Percentiles rank a stretch among this genome's conserved stretches.
Evolutionary conservation across 345 rosid genomes (phyloP).

Genomic region (Hibiscus trionum): DNA sequence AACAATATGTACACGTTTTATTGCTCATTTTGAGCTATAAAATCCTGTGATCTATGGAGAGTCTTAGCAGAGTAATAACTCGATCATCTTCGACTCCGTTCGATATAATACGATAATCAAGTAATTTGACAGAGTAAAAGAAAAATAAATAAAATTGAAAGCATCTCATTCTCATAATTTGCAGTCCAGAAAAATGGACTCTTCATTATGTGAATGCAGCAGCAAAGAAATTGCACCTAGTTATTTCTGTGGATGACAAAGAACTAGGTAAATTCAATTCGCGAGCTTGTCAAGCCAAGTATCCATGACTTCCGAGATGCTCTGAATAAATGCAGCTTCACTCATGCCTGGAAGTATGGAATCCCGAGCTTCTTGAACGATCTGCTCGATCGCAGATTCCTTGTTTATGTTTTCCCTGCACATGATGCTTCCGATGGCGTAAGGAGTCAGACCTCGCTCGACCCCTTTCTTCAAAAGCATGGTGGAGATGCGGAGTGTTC

Average conservation of each 20-base stretch:
- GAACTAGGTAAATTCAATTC: constrained; percentile 19
- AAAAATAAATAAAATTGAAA: not conserved
- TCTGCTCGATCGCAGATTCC: constrained; percentile 69
- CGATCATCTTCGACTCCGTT: constrained; percentile 5
- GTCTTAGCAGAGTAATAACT: not conserved
- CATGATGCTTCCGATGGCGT: constrained; percentile 72
- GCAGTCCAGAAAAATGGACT: constrained; percentile 39
- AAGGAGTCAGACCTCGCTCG: constrained; percentile 66
- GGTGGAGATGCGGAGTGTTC: constrained; percentile 68
- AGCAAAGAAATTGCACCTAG: constrained; percentile 1
- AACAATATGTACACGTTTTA: not conserved
- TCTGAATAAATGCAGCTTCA: constrained; percentile 59
- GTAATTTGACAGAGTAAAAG: constrained; percentile 19
- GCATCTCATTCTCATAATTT: constrained; percentile 20
- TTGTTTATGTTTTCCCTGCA: constrained; percentile 67
- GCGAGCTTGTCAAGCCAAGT: constrained; percentile 41
- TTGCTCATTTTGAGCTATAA: not conserved
- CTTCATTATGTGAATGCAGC: constrained; percentile 14
- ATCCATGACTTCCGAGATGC: constrained; percentile 55
- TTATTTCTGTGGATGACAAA: not conserved
- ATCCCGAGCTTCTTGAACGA: constrained; percentile 55
- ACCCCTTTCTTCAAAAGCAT: constrained; percentile 88
- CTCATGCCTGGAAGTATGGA: constrained; percentile 51
- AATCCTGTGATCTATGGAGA: not conserved
- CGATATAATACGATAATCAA: constrained; percentile 14